Base-by-base conservation (phyloP, 2,329 filamentous ascomycete genomes). In the Colletotrichum falcatum region DNA sequence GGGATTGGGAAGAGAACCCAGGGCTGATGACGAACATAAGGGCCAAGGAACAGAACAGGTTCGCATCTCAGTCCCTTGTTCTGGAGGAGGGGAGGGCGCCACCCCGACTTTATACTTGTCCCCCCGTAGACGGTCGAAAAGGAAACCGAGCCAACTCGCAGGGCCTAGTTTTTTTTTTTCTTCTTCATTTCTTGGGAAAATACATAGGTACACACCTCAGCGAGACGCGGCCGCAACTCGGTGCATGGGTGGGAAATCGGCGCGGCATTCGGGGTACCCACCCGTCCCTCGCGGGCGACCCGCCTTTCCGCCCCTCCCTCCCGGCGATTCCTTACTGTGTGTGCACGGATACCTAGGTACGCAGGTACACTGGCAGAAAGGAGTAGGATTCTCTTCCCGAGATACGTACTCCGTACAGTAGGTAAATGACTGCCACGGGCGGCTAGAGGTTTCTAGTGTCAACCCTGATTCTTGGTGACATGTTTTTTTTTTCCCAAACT, bases 181-280 rank as follows among this genome's bases (percentile, higher is more conserved):
- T 42, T n/a, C n/a, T n/a, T n/a, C n/a, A n/a, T n/a, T n/a, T n/a
- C n/a, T 28, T 20, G 9, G n/a, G 11, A 18, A 35, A 9, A 54
- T 28, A 62, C 48, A 26, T 28, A 35, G 26, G 14, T 39, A 42
- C 33, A 7, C 56, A 42, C 49, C 39, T 18, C 39, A 16, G 1
- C 61, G 58, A 51, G 44, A 59, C 62, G 64, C 64, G 68, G 68
- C 68, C 68, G 53, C 64, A 63, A 68, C 48, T 68, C 68, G 68
- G 68, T 6, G 44, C 48, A 53, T 54, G 42, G 28, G 44, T 62
- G 51, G 53, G 46, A 33, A 46, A 54, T 62, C 68, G 68, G 68
- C 58, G 64, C 68, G 68, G 68, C 37, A 68, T 70, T 70, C 68
- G 68, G 68, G 44, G 67, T 42, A 46, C 37, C 68, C 68, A 59